Base-by-base conservation (phyloP, 108 stramenopile species). In the Halocafeteria seosinensis region DNA sequence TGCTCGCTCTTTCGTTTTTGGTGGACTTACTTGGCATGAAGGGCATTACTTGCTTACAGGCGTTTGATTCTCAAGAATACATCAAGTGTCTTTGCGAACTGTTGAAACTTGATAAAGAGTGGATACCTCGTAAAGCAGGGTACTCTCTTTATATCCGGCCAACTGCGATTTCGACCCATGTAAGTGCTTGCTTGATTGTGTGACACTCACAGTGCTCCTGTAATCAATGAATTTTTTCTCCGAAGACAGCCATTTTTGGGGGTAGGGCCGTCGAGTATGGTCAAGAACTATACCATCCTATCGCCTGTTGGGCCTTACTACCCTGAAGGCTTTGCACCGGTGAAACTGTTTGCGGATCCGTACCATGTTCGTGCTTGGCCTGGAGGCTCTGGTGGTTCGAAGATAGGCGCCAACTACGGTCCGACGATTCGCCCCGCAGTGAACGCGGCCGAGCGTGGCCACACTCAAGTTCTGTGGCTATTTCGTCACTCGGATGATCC, bases 81-180 rank as follows among this genome's bases (percentile, higher is more conserved):
- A 77, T 86, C 36, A 60, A 78, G 26, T 86, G 85, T 68, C 88
- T 92, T 69, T 76, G 71, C 51, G 68, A 84, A 64, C 67, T 87
- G 13, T 79, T 88, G 0, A 73, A 73, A 36, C 31, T 86, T 52
- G 91, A 95, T 57, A 38, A 77, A 63, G 73, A 82, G 55, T 96
- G 92, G 92, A 87, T 96, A 32, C 91, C 92, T 11, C 59, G 83
- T 23, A 89, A 88, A 9, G 87, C 87, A 64, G 92, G 92, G n/a
- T 93, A 93, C 67, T 87, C 88, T 13, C 72, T 93, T n/a, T 96
- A 96, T 76, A 62, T 96, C 47, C 85, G 94, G 24, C 94, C 94
- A 17, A 93, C 92, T 0, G 88, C 88, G 21, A 81, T 96, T 37
- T 81, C 87, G 58, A 94, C 88, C 37, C 80, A 89, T 55, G 81